phyloP scores from a whole-genome alignment of 768 basidiomycete genomes.

The Russula olivacea region DNA sequence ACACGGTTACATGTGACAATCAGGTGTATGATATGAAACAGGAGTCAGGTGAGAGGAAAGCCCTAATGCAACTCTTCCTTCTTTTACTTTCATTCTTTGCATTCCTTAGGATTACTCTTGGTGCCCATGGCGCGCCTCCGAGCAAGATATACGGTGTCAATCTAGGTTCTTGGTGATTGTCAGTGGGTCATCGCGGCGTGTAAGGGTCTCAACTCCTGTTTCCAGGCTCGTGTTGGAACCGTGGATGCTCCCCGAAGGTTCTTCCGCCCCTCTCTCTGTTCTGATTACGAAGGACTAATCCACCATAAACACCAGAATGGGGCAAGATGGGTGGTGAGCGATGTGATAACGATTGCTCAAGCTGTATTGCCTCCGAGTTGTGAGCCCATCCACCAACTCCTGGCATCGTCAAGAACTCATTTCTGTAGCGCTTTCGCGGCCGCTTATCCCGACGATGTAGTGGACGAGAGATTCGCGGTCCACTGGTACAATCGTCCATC shows the following conservation, averaged over 20 bases:
- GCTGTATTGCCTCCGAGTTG: conserved; percentile 67
- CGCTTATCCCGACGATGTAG: conserved; percentile 54
- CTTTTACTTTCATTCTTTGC: background rate
- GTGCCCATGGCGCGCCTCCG: conserved; percentile 15
- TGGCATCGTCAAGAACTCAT: conserved; percentile 26
- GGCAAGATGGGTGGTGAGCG: conserved; percentile 61
- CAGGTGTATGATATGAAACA: too few relatives aligned
- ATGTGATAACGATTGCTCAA: conserved; percentile 48
- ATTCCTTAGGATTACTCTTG: background rate
- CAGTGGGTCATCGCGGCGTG: background rate
- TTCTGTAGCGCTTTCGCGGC: conserved; percentile 49
- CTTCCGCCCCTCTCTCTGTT: background rate
- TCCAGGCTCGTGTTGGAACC: conserved; percentile 66
- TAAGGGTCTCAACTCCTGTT: background rate
- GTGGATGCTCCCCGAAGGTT: conserved; percentile 79
- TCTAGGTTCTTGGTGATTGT: conserved; percentile 52
- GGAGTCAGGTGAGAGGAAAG: background rate
- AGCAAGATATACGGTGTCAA: conserved; percentile 67
- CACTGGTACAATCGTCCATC: conserved; percentile 47
- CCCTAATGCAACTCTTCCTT: conserved; percentile 4
- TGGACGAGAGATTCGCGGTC: conserved; percentile 46
- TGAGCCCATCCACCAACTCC: conserved; percentile 42
- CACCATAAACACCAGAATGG: conserved; percentile 47
- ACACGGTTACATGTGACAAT: too few relatives aligned
- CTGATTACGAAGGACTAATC: background rate